Percentiles rank a stretch among this genome's conserved stretches.
Evolutionary conservation across 1,139 yeast genomes (phyloP).

Genomic region (Eremothecium cymbalariae): DNA sequence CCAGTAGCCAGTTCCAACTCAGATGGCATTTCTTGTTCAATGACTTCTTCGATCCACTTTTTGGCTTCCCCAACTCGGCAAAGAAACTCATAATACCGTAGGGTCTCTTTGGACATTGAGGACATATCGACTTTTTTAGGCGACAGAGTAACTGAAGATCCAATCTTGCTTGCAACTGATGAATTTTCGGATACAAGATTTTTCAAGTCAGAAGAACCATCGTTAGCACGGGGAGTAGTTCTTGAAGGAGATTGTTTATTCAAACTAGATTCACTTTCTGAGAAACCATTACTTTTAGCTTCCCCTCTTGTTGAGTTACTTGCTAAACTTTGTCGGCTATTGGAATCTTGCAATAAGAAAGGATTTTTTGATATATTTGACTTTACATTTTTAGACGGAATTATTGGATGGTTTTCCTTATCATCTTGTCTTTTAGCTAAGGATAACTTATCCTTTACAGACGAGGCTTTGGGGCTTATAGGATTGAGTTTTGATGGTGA

Average conservation of each 20-base stretch:
- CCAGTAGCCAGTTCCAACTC: constrained; percentile 46
- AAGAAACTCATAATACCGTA: constrained; percentile 64
- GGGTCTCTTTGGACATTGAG: constrained; percentile 15
- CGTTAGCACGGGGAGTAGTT: too few species aligned
- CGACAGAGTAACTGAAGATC: not conserved
- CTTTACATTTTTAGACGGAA: too few species aligned
- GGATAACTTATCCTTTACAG: not conserved
- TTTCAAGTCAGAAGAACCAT: too few species aligned
- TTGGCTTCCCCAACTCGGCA: constrained; percentile 87
- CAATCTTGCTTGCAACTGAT: not conserved
- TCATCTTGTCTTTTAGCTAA: constrained; percentile 8
- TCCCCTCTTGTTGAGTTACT: too few species aligned
- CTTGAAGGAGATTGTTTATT: too few species aligned
- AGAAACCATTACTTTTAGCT: too few species aligned
- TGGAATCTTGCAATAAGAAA: not conserved
- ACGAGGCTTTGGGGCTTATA: not conserved
- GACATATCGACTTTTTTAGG: constrained; percentile 11
- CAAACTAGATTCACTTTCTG: too few species aligned
- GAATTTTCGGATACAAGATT: not conserved
- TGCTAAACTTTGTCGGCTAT: too few species aligned
- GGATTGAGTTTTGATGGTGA: constrained; percentile 1
- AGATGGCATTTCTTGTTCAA: constrained; percentile 45
- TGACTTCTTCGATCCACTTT: constrained; percentile 57
- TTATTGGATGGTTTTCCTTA: too few species aligned
- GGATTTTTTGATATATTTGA: constrained; percentile 2